Evolutionary conservation across 2,329 filamentous ascomycete genomes (phyloP).

Genomic region (Calycina herbarum): DNA sequence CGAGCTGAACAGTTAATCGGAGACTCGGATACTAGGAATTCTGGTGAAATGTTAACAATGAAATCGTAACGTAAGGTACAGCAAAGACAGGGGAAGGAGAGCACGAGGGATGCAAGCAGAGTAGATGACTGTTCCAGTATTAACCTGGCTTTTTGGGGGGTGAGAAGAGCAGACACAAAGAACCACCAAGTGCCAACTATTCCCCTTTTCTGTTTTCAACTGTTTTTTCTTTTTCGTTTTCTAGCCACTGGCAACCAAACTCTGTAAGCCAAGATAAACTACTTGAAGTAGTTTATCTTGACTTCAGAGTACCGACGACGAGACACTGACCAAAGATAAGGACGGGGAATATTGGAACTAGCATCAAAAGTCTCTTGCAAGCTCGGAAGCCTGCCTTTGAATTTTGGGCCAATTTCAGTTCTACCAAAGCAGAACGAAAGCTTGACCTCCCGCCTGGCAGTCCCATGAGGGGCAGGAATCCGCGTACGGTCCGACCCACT

Average conservation of each 20-base stretch:
- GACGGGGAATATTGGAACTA: too few relatives aligned
- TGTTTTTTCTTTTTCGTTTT: neutral
- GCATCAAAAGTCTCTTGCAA: too few relatives aligned
- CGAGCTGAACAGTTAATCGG: too few relatives aligned
- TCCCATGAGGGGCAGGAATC: too few relatives aligned
- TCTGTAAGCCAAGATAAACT: neutral
- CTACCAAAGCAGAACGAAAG: too few relatives aligned
- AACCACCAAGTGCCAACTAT: neutral
- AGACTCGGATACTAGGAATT: too few relatives aligned
- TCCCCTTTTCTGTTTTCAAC: neutral
- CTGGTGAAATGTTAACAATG: too few relatives aligned
- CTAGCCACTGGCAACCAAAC: neutral
- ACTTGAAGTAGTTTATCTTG: neutral
- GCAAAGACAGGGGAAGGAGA: neutral
- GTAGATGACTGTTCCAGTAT: neutral
- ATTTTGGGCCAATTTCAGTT: too few relatives aligned
- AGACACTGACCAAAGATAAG: neutral
- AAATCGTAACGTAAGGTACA: neutral
- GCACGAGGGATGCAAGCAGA: neutral
- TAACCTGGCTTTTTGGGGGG: neutral
- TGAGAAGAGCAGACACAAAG: neutral
- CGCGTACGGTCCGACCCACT: too few relatives aligned
- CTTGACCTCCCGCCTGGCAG: too few relatives aligned
- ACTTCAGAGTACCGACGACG: neutral
- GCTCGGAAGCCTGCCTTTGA: too few relatives aligned